phyloP scores from a whole-genome alignment of 1,284 basidiomycete species.

The Inonotus hispidus region DNA sequence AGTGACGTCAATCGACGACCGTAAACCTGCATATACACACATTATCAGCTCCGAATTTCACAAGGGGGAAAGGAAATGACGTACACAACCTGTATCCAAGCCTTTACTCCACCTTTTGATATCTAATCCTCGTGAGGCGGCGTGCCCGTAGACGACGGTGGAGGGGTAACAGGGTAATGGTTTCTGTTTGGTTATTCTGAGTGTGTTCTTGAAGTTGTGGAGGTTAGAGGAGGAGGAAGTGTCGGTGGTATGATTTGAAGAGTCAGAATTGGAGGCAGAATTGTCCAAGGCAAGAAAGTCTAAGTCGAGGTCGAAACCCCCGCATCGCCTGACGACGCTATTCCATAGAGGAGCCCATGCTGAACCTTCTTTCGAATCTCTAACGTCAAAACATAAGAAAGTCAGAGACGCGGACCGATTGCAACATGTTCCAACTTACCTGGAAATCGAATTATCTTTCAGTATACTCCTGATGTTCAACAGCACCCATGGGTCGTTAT shows the following conservation, averaged over 20 bases:
- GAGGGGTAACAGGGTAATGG: constrained; percentile 63
- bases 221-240: too few species aligned
- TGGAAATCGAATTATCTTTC: constrained; percentile 47
- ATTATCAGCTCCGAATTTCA: background rate
- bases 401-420: background rate
- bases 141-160: constrained; percentile 80
- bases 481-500: constrained; percentile 65
- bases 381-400: background rate
- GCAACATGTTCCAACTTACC: constrained; percentile 27
- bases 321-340: constrained; percentile 61
- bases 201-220: background rate
- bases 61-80: constrained; percentile 23
- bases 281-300: background rate
- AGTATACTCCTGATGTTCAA: constrained; percentile 73
- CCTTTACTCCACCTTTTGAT: constrained; percentile 76
- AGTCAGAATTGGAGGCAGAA: too few species aligned
- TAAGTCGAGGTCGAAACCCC: constrained; percentile 37
- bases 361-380: constrained; percentile 47
- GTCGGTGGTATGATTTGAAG: too few species aligned
- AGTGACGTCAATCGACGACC: constrained; percentile 50
- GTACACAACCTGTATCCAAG: constrained; percentile 77
- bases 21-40: constrained; percentile 36
- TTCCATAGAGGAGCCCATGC: constrained; percentile 78
- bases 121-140: constrained; percentile 71
- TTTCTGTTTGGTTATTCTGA: constrained; percentile 9